Percentiles rank a stretch among this genome's conserved stretches.
Evolutionary conservation across 768 basidiomycete genomes (phyloP).

Genomic region (Leccinum variicolor): DNA sequence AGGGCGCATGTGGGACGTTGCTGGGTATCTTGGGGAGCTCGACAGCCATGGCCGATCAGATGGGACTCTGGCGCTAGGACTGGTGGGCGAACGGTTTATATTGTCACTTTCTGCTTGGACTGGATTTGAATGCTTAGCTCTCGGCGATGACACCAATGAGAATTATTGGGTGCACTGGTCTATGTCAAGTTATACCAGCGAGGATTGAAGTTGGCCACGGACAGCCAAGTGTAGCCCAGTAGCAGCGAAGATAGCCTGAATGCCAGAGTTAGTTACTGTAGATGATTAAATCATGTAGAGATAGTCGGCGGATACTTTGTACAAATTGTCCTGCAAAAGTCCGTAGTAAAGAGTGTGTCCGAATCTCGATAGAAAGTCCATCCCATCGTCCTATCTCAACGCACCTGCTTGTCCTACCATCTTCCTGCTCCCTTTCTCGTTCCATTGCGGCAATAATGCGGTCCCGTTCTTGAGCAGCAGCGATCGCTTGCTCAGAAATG

Average conservation of each 20-base stretch:
- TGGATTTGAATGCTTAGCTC: not conserved
- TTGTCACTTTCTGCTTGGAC: not conserved
- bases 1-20: not conserved
- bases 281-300: too few relatives aligned
- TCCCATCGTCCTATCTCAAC: not conserved
- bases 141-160: not conserved
- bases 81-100: not conserved
- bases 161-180: too few relatives aligned
- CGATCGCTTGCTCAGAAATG: conserved; percentile 33
- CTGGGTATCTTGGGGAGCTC: not conserved
- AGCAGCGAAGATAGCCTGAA: not conserved
- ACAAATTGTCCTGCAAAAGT: too few relatives aligned
- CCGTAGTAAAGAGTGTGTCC: too few relatives aligned
- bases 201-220: too few relatives aligned
- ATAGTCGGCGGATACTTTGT: too few relatives aligned
- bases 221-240: too few relatives aligned
- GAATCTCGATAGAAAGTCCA: too few relatives aligned
- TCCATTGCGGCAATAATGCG: conserved; percentile 10
- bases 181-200: too few relatives aligned
- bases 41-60: not conserved
- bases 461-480: conserved; percentile 31
- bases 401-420: not conserved
- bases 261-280: not conserved
- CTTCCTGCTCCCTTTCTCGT: conserved; percentile 7
- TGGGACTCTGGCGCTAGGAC: not conserved